phyloP scores from a whole-genome alignment of 257 asterid species.

The Capsicum pubescens region DNA sequence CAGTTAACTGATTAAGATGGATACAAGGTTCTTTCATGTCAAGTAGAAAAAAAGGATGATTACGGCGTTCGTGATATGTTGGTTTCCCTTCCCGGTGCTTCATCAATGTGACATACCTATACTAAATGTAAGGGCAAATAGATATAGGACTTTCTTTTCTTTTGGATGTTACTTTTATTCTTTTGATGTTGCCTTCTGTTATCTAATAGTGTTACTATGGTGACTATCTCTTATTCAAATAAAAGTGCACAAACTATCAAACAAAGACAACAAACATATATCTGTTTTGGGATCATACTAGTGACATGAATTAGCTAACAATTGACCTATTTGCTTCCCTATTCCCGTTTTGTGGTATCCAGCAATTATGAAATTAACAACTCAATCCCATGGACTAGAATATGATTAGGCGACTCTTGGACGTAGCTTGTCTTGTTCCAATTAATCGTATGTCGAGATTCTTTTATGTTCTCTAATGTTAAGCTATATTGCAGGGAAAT shows the following conservation, averaged over 20 bases:
- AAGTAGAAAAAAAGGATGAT: background rate
- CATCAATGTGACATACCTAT: background rate
- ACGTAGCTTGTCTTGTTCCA: slow-evolving; percentile 1
- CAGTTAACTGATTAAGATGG: background rate
- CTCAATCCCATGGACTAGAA: too few relatives aligned
- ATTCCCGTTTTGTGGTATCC: background rate
- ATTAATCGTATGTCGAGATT: background rate
- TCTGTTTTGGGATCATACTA: slow-evolving; percentile 10
- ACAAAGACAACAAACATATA: background rate
- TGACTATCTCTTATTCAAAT: slow-evolving; percentile 4
- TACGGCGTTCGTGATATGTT: background rate
- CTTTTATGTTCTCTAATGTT: slow-evolving; percentile 24
- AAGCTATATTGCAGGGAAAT: slow-evolving; percentile 68
- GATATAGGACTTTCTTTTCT: background rate
- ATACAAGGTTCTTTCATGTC: background rate
- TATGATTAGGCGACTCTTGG: background rate
- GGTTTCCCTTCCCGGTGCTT: slow-evolving; percentile 17
- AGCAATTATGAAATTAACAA: background rate
- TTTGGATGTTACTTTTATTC: slow-evolving; percentile 10
- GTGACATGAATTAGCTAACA: background rate
- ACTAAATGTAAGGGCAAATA: background rate
- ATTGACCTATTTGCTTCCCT: background rate
- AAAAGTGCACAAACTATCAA: slow-evolving; percentile 13
- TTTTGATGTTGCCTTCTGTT: slow-evolving; percentile 24
- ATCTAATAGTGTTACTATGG: background rate